A percentile compares a stretch with the other conserved stretches of the same genome.
Conservation (phyloP, 345 rosid species). For the Boechera stricta region DNA sequence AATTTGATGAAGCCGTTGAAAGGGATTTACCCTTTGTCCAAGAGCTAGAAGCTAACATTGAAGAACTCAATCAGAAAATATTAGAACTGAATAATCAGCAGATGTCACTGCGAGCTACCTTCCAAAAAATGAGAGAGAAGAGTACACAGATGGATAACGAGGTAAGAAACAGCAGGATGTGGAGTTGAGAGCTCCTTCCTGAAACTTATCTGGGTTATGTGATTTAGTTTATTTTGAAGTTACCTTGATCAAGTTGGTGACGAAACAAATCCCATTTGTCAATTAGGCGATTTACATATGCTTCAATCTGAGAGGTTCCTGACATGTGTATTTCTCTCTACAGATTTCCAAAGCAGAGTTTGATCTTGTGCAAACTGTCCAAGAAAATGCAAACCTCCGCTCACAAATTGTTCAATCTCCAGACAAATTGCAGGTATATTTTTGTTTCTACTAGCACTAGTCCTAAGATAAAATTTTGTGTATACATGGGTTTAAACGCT, state of each 20-base stretch:
- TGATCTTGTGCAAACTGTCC: conserved; percentile 77
- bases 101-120: conserved; percentile 62
- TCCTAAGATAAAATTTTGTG: not conserved
- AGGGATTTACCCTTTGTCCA: conserved; percentile 75
- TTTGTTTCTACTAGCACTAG: conserved; percentile 7
- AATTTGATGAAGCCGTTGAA: conserved; percentile 66
- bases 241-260: conserved; percentile 19
- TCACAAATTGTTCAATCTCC: conserved; percentile 94
- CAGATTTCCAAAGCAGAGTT: conserved; percentile 87
- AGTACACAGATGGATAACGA: conserved; percentile 63
- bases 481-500: not conserved
- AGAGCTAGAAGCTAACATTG: conserved; percentile 63
- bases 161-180: conserved; percentile 45
- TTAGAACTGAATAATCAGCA: conserved; percentile 76
- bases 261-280: conserved; percentile 6
- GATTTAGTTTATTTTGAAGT: conserved; percentile 4
- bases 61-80: conserved; percentile 69
- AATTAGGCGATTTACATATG: not conserved
- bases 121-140: conserved; percentile 68
- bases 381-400: conserved; percentile 79
- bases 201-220: not conserved
- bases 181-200: not conserved
- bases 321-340: conserved; percentile 27
- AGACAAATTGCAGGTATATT: conserved; percentile 80
- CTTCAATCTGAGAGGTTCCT: conserved; percentile 7